A percentile compares a stretch with the other conserved stretches of the same genome.
Conservation (phyloP, 78 protist genomes). For the Cavenderia fasciculata region DNA sequence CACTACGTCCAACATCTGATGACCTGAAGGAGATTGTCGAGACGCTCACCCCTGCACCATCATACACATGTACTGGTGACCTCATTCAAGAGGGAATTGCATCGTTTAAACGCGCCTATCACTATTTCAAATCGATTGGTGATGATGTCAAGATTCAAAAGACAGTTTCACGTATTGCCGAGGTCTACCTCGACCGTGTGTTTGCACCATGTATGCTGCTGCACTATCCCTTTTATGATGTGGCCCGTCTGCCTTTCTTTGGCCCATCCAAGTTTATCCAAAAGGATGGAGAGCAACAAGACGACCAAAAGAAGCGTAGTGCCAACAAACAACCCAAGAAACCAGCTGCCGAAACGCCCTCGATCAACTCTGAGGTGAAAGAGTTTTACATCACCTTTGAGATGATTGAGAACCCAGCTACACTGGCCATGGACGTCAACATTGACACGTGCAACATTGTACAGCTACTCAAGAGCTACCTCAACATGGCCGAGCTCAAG, state of each 20-base stretch:
- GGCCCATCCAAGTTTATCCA: slow-evolving; percentile 19
- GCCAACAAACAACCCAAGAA: slow-evolving; percentile 25
- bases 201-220: slow-evolving; percentile 74
- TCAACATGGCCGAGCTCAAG: slow-evolving; percentile 78
- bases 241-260: slow-evolving; percentile 70
- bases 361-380: slow-evolving; percentile 1
- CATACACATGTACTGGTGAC: slow-evolving; percentile 68
- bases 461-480: slow-evolving; percentile 20
- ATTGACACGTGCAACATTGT: slow-evolving; percentile 70
- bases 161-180: slow-evolving; percentile 65
- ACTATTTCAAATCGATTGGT: slow-evolving; percentile 76
- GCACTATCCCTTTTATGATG: slow-evolving; percentile 76
- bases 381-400: slow-evolving; percentile 74
- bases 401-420: slow-evolving; percentile 77
- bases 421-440: slow-evolving; percentile 66
- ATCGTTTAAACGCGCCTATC: slow-evolving; percentile 67
- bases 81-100: slow-evolving; percentile 78
- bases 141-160: slow-evolving; percentile 77
- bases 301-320: slow-evolving; percentile 46
- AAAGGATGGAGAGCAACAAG: slow-evolving; percentile 34
- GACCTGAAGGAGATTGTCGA: slow-evolving; percentile 58
- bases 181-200: slow-evolving; percentile 76
- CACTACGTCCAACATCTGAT: slow-evolving; percentile 41
- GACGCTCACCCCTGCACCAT: not conserved
- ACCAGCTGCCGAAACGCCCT: not conserved